Conservation (phyloP, 345 rosid species). For the Carallia pectinifolia region DNA sequence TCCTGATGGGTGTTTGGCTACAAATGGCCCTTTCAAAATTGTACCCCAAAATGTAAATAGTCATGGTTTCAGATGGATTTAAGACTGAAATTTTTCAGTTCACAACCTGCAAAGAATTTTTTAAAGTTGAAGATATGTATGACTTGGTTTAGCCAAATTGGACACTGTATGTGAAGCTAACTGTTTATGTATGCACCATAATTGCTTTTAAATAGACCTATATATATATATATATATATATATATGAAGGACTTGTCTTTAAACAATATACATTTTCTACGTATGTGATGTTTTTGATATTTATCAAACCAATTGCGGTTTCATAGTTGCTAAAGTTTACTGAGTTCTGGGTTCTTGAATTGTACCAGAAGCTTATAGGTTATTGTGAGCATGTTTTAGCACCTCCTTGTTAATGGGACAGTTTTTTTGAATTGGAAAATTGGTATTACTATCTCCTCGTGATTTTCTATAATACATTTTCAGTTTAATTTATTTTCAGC, state of each 20-base stretch:
- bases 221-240: too few species aligned
- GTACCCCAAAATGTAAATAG: neutral
- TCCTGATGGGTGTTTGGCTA: neutral
- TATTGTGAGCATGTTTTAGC: neutral
- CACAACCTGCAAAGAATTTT: neutral
- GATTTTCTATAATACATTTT: conserved; percentile 14
- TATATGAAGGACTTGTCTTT: neutral
- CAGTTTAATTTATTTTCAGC: conserved; percentile 51
- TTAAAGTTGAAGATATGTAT: too few species aligned
- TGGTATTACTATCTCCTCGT: conserved; percentile 7
- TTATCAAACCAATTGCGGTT: neutral
- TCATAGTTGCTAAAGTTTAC: neutral
- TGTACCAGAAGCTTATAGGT: neutral
- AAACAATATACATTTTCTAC: neutral
- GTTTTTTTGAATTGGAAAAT: conserved; percentile 1
- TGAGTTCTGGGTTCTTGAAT: neutral
- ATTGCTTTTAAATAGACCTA: neutral
- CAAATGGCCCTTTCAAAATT: neutral
- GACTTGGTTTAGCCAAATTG: too few species aligned
- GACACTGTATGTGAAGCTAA: too few species aligned
- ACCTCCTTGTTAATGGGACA: neutral
- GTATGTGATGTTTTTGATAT: neutral
- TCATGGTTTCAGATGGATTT: neutral
- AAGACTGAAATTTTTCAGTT: neutral
- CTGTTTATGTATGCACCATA: neutral